Conservation (phyloP, 1,284 basidiomycete genomes). For the Fistulina hepatica region DNA sequence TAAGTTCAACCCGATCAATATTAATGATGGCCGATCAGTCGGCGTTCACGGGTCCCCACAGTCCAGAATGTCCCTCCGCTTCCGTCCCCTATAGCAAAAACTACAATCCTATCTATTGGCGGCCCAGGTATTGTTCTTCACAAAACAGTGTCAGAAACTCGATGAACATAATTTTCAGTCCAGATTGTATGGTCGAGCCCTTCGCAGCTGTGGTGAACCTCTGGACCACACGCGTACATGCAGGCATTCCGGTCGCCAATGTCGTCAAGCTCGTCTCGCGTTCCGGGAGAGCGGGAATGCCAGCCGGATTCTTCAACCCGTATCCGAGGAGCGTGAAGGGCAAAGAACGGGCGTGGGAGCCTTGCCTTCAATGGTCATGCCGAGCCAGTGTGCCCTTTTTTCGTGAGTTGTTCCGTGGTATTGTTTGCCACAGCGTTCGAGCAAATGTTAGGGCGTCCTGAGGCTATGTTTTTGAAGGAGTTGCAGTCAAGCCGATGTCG, state of each 20-base stretch:
- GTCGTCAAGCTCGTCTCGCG: slow-evolving; percentile 17
- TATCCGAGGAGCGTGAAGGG: slow-evolving; percentile 35
- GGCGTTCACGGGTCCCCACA: too few species aligned
- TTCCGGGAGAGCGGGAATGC: slow-evolving; percentile 13
- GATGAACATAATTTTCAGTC: too few species aligned
- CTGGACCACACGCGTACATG: slow-evolving; percentile 34
- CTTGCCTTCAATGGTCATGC: slow-evolving; percentile 32
- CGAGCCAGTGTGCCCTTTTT: slow-evolving; percentile 32
- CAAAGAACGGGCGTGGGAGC: slow-evolving; percentile 30
- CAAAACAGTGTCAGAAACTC: too few species aligned
- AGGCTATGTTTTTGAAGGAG: too few species aligned
- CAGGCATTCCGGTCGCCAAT: slow-evolving; percentile 21
- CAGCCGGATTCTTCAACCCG: slow-evolving; percentile 44
- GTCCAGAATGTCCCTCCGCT: too few species aligned
- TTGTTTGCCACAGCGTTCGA: neutral
- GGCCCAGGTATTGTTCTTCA: too few species aligned
- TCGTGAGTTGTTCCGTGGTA: slow-evolving; percentile 22
- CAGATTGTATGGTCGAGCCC: slow-evolving; percentile 40
- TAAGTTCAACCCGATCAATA: too few species aligned
- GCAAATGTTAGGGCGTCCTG: too few species aligned
- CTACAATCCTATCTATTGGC: too few species aligned
- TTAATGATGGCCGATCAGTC: too few species aligned
- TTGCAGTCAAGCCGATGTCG: too few species aligned
- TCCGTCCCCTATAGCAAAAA: too few species aligned
- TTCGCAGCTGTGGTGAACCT: slow-evolving; percentile 40